These are phyloP conservation scores for Yarrowia divulgata DNA, from an alignment of 805 yeast species.

Conservation along the genomic window DNA sequence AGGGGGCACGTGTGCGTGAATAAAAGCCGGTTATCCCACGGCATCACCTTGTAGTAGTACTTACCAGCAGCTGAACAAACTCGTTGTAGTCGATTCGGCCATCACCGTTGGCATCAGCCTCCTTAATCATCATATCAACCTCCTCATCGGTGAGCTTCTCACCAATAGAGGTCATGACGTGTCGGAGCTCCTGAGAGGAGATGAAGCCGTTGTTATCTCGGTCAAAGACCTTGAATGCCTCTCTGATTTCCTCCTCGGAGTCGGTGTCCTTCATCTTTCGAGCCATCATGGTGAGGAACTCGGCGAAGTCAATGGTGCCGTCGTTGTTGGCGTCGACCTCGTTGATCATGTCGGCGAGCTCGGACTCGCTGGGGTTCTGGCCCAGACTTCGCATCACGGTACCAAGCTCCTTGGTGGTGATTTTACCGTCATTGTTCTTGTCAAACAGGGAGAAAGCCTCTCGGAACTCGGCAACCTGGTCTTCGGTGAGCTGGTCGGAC, in stretches of 20 bases:
- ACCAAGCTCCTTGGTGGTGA: slow-evolving; percentile 93
- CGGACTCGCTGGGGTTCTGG: slow-evolving; percentile 95
- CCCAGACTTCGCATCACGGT: slow-evolving; percentile 99
- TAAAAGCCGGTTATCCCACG: not conserved
- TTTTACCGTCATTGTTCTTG: slow-evolving; percentile 95
- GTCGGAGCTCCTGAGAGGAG: slow-evolving; percentile 94
- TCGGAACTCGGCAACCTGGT: slow-evolving; percentile 95
- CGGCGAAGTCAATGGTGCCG: slow-evolving; percentile 84
- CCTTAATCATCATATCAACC: slow-evolving; percentile 96
- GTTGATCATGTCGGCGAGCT: slow-evolving; percentile 94
- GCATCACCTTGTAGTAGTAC: slow-evolving; percentile 7
- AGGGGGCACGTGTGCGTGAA: not conserved
- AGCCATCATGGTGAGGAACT: slow-evolving; percentile 85
- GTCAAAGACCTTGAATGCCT: slow-evolving; percentile 98
- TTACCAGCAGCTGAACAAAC: slow-evolving; percentile 80
- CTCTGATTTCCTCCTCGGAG: slow-evolving; percentile 94
- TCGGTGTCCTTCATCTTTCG: slow-evolving; percentile 96
- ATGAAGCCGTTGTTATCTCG: slow-evolving; percentile 93
- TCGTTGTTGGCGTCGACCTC: slow-evolving; percentile 97
- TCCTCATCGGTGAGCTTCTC: slow-evolving; percentile 96
- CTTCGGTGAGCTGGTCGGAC: slow-evolving; percentile 86
- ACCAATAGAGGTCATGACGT: slow-evolving; percentile 96
- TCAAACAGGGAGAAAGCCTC: slow-evolving; percentile 98
- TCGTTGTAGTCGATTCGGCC: slow-evolving; percentile 98
- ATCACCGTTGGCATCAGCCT: slow-evolving; percentile 83